Evolutionary conservation across 225 moss, liverwort and hornwort genomes (phyloP).

Genomic region (Marchantia paleacea): DNA sequence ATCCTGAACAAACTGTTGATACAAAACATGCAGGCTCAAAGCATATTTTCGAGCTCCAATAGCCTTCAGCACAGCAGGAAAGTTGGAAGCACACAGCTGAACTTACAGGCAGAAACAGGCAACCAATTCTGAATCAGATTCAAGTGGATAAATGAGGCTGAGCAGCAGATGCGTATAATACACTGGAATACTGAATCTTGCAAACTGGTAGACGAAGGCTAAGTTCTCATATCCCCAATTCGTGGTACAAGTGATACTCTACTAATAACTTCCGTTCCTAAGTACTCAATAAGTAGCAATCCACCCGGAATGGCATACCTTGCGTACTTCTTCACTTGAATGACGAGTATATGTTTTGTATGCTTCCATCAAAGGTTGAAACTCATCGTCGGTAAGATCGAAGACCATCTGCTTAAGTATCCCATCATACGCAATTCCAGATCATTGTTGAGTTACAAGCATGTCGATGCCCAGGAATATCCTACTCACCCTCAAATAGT

Average conservation of each 20-base stretch:
- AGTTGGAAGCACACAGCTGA: constrained; percentile 83
- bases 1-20: constrained; percentile 70
- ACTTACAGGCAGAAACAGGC: constrained; percentile 20
- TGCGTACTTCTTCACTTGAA: constrained; percentile 70
- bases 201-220: background rate
- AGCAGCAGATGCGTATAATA: background rate
- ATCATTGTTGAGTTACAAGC: background rate
- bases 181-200: background rate
- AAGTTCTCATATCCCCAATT: background rate
- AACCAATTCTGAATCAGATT: background rate
- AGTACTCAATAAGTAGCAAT: background rate
- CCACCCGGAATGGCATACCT: constrained; percentile 36
- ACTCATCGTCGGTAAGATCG: constrained; percentile 69
- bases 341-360: constrained; percentile 63
- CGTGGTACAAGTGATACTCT: background rate
- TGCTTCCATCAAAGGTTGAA: constrained; percentile 59
- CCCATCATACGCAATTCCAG: background rate
- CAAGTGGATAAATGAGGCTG: background rate
- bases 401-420: constrained; percentile 57
- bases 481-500: no score
- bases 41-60: constrained; percentile 79
- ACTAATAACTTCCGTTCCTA: background rate
- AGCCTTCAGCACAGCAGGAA: constrained; percentile 79
- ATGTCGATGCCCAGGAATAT: no score
- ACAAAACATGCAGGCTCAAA: constrained; percentile 60